These are phyloP conservation scores for Colletotrichum chrysophilum DNA, from an alignment of 2,329 filamentous ascomycete species.

Conservation along the genomic window DNA sequence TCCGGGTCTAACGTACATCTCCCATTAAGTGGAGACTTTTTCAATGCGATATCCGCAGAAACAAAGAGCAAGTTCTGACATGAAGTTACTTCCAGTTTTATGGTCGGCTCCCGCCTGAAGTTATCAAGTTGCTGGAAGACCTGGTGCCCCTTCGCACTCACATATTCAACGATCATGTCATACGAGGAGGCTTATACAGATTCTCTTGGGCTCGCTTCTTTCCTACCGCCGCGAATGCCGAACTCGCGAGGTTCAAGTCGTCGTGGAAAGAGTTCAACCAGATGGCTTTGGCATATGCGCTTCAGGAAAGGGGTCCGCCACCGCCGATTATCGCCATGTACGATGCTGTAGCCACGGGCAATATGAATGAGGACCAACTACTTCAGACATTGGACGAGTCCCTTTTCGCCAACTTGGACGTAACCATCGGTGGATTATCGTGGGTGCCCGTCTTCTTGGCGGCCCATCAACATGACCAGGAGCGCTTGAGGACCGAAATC, in stretches of 20 bases:
- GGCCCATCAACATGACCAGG: slow-evolving; percentile 34
- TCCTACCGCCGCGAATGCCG: background rate
- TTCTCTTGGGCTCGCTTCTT: background rate
- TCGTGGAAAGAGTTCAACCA: background rate
- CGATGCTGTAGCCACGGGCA: background rate
- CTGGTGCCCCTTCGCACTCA: background rate
- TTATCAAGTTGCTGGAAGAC: background rate
- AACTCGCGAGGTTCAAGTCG: background rate
- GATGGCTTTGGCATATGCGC: background rate
- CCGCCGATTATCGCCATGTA: background rate
- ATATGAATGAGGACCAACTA: slow-evolving; percentile 23
- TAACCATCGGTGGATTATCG: slow-evolving; percentile 44
- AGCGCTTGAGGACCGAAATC: slow-evolving; percentile 31
- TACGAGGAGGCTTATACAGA: background rate
- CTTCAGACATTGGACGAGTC: slow-evolving; percentile 51
- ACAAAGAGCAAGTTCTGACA: background rate
- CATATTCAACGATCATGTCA: background rate
- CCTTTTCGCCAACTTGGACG: slow-evolving; percentile 52
- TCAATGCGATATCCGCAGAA: background rate
- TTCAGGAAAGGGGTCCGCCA: background rate
- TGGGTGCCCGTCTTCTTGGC: slow-evolving; percentile 50
- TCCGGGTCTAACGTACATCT: background rate
- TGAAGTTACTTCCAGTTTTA: background rate
- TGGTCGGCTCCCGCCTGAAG: background rate
- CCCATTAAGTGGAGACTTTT: background rate